phyloP scores from a whole-genome alignment of 2,329 filamentous ascomycete genomes.

The Rhexocercosporidium sp. region DNA sequence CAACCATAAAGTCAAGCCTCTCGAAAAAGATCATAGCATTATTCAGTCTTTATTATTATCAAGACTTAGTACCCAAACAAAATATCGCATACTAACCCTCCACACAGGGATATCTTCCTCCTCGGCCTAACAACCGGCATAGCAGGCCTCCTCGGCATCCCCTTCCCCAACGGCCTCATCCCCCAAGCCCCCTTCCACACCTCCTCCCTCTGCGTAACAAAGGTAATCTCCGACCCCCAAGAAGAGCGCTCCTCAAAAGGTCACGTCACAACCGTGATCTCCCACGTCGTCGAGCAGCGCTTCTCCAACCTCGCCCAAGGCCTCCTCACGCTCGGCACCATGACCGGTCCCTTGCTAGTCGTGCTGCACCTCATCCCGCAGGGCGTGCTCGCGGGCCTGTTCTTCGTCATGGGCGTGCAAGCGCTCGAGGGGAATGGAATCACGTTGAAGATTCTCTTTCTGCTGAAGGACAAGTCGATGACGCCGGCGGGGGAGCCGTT shows the following conservation, averaged over 20 bases:
- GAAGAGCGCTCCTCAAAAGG: constrained; percentile 62
- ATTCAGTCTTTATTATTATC: not conserved
- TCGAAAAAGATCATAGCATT: not conserved
- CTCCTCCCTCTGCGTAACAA: constrained; percentile 75
- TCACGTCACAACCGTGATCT: constrained; percentile 55
- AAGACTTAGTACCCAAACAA: not conserved
- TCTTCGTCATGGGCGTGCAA: constrained; percentile 85
- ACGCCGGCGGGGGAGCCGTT: constrained; percentile 66
- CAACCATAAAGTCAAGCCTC: not conserved
- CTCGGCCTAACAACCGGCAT: constrained; percentile 79
- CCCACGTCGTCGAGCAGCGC: constrained; percentile 78
- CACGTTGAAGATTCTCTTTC: constrained; percentile 74
- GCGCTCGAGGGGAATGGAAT: constrained; percentile 79
- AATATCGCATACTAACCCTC: not conserved
- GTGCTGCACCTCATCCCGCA: constrained; percentile 81
- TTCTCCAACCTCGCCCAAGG: constrained; percentile 80
- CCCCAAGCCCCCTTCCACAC: constrained; percentile 86
- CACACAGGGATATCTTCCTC: constrained; percentile 68
- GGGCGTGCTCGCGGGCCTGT: constrained; percentile 78
- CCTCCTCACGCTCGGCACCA: constrained; percentile 77
- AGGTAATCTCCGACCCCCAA: constrained; percentile 54
- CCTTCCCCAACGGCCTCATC: constrained; percentile 83
- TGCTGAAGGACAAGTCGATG: constrained; percentile 67
- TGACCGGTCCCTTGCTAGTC: constrained; percentile 74
- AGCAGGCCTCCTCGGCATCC: constrained; percentile 76